phyloP scores from a whole-genome alignment of 805 yeast genomes.

The Metschnikowia bowlesiae region DNA sequence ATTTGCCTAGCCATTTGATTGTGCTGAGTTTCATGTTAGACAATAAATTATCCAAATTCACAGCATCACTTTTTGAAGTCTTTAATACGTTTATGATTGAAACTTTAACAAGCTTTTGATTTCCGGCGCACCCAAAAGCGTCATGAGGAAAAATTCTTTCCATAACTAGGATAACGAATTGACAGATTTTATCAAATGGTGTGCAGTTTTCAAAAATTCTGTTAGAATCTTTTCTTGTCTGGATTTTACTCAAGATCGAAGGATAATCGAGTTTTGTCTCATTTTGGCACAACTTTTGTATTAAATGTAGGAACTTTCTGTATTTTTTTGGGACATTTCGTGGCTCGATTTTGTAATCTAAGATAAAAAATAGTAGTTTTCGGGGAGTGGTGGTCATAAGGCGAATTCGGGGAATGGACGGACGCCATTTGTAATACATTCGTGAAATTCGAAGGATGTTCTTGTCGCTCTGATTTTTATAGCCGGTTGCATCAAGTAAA shows the following conservation, averaged over 20 bases:
- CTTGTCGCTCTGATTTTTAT: not conserved
- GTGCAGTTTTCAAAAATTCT: conserved; percentile 32
- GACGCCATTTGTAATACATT: conserved; percentile 3
- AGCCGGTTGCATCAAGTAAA: not conserved
- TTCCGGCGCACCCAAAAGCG: conserved; percentile 49
- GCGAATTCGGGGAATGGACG: not conserved
- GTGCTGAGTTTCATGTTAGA: conserved; percentile 38
- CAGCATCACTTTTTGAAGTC: conserved; percentile 25
- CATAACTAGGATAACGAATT: conserved; percentile 40
- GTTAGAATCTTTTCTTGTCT: conserved; percentile 12
- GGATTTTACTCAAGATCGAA: conserved; percentile 24
- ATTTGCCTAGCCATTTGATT: conserved; percentile 53
- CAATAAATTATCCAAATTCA: conserved; percentile 30
- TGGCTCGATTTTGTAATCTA: not conserved
- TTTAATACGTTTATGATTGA: conserved; percentile 2
- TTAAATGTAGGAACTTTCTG: conserved; percentile 15
- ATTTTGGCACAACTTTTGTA: conserved; percentile 16
- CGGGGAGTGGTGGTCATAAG: not conserved
- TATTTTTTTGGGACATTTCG: conserved; percentile 7
- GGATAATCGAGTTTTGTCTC: conserved; percentile 20
- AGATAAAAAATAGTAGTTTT: not conserved
- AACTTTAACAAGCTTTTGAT: conserved; percentile 20
- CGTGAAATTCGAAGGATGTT: not conserved
- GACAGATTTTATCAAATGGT: conserved; percentile 30
- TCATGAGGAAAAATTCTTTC: conserved; percentile 48